A percentile compares a stretch with the other conserved stretches of the same genome.
These are phyloP conservation scores for Papiliotrema fonsecae DNA, from an alignment of 1,284 basidiomycete genomes.

Conservation along the genomic window DNA sequence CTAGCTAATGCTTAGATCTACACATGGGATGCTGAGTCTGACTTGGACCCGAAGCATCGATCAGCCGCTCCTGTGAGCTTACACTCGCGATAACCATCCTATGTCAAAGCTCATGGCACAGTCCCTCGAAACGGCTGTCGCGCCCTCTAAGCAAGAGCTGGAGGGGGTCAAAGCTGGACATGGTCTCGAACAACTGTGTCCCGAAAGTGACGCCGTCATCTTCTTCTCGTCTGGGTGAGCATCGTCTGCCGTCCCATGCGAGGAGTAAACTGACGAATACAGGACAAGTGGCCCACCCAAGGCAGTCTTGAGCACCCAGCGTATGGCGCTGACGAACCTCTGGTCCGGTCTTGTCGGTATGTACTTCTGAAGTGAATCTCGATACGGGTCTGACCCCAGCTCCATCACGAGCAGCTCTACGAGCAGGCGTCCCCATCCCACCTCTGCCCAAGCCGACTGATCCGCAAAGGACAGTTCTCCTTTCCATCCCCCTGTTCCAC, in stretches of 20 bases:
- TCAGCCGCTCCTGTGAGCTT: too few species aligned
- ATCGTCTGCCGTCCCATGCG: background rate
- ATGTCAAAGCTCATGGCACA: too few species aligned
- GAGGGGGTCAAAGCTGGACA: too few species aligned
- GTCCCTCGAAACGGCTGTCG: too few species aligned
- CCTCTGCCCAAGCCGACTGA: constrained; percentile 17
- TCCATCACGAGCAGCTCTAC: constrained; percentile 28
- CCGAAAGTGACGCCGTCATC: constrained; percentile 41
- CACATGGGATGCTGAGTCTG: too few species aligned
- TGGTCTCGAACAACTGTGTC: constrained; percentile 19
- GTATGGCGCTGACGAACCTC: constrained; percentile 34
- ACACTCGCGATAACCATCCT: too few species aligned
- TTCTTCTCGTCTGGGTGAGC: constrained; percentile 42
- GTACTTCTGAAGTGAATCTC: constrained; percentile 5
- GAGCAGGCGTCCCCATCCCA: constrained; percentile 27
- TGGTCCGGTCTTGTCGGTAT: constrained; percentile 29
- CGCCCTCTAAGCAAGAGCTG: too few species aligned
- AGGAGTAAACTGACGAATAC: constrained; percentile 2
- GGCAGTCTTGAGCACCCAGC: constrained; percentile 40
- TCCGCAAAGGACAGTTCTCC: constrained; percentile 28
- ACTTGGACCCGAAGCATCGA: too few species aligned
- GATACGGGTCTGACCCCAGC: constrained; percentile 12
- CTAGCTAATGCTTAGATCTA: too few species aligned
- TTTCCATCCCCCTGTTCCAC: constrained; percentile 45
- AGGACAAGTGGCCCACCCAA: constrained; percentile 38